phyloP scores from a whole-genome alignment of 768 basidiomycete genomes.

The Boletellus ananiceps region DNA sequence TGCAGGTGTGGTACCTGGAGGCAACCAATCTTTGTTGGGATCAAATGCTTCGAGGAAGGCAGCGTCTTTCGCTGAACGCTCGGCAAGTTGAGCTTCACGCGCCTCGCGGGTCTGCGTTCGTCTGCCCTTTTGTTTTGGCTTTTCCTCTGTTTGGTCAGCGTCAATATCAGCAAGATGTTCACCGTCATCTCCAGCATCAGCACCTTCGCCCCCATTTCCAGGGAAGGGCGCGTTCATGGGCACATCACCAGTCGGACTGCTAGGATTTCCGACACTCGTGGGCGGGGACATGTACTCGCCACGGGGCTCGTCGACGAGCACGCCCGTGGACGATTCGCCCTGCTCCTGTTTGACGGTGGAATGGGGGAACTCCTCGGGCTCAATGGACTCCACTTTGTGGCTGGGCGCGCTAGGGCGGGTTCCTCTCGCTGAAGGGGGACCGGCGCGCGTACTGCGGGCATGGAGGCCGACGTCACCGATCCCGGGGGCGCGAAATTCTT shows the following conservation, averaged over 20 bases:
- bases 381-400: conserved; percentile 39
- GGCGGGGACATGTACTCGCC: conserved; percentile 27
- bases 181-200: conserved; percentile 14
- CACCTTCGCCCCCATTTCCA: conserved; percentile 10
- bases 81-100: conserved; percentile 47
- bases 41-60: conserved; percentile 69
- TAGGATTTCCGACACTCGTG: conserved; percentile 20
- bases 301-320: conserved; percentile 4
- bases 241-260: conserved; percentile 15
- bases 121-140: conserved; percentile 38
- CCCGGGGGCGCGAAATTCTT: conserved; percentile 72
- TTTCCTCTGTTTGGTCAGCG: conserved; percentile 31
- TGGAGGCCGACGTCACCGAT: conserved; percentile 60
- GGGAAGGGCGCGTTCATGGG: background rate
- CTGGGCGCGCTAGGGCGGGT: conserved; percentile 40
- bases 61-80: conserved; percentile 39
- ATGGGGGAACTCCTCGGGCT: conserved; percentile 34
- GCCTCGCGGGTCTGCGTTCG: conserved; percentile 41
- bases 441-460: conserved; percentile 36
- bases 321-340: conserved; percentile 8
- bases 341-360: conserved; percentile 46
- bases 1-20: conserved; percentile 57
- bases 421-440: conserved; percentile 35
- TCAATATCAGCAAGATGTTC: conserved; percentile 7
- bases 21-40: conserved; percentile 74